Base-by-base conservation (phyloP, 805 yeast species). In the Candida sakaeoensis region DNA sequence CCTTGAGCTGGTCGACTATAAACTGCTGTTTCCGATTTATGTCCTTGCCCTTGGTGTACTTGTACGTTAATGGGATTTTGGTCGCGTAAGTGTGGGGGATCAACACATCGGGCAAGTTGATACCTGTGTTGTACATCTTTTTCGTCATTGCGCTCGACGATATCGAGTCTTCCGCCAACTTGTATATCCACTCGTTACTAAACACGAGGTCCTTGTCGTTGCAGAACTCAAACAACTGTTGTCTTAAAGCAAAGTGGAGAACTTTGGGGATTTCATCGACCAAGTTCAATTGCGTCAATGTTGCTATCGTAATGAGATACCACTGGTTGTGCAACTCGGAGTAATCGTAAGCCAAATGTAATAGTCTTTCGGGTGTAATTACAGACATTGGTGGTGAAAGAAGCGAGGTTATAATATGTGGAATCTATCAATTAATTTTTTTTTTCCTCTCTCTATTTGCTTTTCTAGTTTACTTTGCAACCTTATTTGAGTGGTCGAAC, bases 281-380 rank as follows among this genome's bases (percentile, higher is more conserved):
- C 44, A 74, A 76, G 54, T 90, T 90, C 51, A 91, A 81, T 4
- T 82, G 89, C 1, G 91, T 77, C 36, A 89, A 70, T 7, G 93
- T 77, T 0, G 91, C 85, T 7, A 93, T 85, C 0, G 95, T 90
- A 15, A 88, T 65, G 27, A 79, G 63, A 54, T 80, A 85, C 96
- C 96, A 90, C 15, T 74, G 54, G 46, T 70, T 64, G 30, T 68
- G 61, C 19, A 87, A 68, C 8, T 60, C 59, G 1, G 85, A 82
- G 54, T 77, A 76, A 26, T 69, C 57, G 50, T 68, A 68, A 1
- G 83, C 75, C 21, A 83, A 57, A 39, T 60, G 60, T 0, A 67
- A 67, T n/a, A 83, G 63, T 42, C 86, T 61, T 41, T 73, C 75
- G 1, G 85, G 68, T 0, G 80, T 80, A 6, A 81, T 54, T 23